Percentiles rank a stretch among this genome's conserved stretches.
Evolutionary conservation across 257 asterid species (phyloP).

Genomic region (Penstemon davidsonii): DNA sequence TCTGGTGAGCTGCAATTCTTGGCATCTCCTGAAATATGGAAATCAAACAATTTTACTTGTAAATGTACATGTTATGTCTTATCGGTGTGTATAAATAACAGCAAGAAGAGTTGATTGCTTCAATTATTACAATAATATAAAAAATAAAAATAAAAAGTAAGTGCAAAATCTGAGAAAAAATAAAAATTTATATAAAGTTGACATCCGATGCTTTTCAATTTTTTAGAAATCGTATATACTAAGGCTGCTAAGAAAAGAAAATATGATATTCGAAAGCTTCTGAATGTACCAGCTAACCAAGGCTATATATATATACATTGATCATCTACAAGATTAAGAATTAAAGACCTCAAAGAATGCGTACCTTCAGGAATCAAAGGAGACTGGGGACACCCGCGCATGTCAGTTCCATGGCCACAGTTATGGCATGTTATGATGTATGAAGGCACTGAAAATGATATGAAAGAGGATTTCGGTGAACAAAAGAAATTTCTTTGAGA

Average conservation of each 20-base stretch:
- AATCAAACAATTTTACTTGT: neutral
- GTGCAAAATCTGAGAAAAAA: neutral
- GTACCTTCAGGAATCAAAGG: constrained; percentile 79
- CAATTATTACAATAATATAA: neutral
- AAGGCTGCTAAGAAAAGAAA: neutral
- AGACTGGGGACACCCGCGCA: constrained; percentile 98
- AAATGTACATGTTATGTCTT: neutral
- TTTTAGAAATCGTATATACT: no score
- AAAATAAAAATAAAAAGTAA: neutral
- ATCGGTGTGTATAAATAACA: neutral
- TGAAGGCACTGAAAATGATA: constrained; percentile 75
- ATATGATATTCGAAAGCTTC: neutral
- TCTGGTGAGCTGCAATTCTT: constrained; percentile 75
- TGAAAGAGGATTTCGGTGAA: constrained; percentile 24
- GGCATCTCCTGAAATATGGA: constrained; percentile 59
- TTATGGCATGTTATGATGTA: constrained; percentile 75
- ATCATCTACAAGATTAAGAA: constrained; percentile 1
- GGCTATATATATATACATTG: neutral
- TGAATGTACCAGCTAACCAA: neutral
- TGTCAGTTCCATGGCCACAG: constrained; percentile 95
- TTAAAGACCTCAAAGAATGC: constrained; percentile 11
- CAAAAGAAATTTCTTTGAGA: constrained; percentile 5
- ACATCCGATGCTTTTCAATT: no score
- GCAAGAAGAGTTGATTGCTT: neutral
- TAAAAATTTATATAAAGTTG: no score